Conservation (phyloP, 2,329 filamentous ascomycete genomes). For the Verticillium albo-atrum region DNA sequence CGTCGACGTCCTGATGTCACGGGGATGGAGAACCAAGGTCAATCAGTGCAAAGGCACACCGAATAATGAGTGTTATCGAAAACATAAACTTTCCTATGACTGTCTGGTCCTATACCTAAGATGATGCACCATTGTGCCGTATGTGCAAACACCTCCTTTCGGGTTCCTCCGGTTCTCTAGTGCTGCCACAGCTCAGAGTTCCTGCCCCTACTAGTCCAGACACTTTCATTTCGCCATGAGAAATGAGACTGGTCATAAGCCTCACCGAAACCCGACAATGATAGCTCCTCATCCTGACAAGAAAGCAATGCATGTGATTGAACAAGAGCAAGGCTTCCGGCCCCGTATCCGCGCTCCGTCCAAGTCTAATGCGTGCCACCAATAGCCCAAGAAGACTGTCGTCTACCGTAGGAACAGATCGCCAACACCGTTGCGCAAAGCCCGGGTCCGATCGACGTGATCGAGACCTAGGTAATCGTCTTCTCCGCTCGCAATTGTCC, state of each 20-base stretch:
- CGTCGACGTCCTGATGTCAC: background rate
- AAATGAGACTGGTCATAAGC: background rate
- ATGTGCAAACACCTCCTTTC: background rate
- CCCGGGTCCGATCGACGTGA: slow-evolving; percentile 58
- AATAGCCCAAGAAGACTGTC: background rate
- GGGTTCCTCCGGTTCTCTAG: background rate
- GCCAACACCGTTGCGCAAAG: slow-evolving; percentile 53
- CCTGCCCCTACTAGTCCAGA: background rate
- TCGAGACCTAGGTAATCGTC: slow-evolving; percentile 64
- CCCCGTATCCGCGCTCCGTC: background rate
- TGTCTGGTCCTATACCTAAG: background rate
- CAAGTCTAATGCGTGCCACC: background rate
- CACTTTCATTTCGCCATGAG: background rate
- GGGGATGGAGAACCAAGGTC: no score
- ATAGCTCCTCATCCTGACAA: background rate
- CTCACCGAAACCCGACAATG: background rate
- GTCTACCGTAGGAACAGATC: slow-evolving; percentile 55
- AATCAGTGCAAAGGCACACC: no score
- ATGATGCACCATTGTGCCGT: background rate
- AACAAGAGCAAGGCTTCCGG: background rate
- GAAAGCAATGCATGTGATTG: background rate
- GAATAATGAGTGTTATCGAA: background rate
- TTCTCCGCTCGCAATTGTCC: slow-evolving; percentile 43
- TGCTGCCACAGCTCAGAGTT: background rate
- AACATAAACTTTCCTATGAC: background rate